Evolutionary conservation across 2,329 filamentous ascomycete genomes (phyloP), one percentile per base, ranked within the genome.

Genomic region (Exophiala xenobiotica): DNA sequence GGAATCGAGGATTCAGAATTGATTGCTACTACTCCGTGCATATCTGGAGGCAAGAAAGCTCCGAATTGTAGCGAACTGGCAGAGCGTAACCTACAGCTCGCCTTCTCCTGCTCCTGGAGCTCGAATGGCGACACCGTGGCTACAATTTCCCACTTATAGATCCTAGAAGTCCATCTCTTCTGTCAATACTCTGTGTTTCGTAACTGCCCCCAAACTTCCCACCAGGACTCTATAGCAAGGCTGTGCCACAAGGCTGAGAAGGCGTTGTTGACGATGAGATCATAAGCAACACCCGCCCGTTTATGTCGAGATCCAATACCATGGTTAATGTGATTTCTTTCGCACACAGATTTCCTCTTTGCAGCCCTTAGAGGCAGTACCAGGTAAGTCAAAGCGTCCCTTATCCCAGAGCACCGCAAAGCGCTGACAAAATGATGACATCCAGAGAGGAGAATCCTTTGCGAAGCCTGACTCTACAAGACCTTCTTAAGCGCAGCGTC

Each of bases 381-480:
- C 7, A 46, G 23, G 31, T 45, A 38, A 46, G 18, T 22, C 5
- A 24, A 14, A 14, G 16, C 22, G 14, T 16, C n/a, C 27, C n/a
- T 37, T 37, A 9, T 37, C 19, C 12, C 19, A 7, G 12, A 4
- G 23, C 7, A 12, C 14, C 11, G 26, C 38, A n/a, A 12, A 24
- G 11, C 19, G 27, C 27, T 46, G 20, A 47, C 37, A 23, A 38
- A 38, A 49, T 44, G 50, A 38, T n/a, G n/a, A n/a, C 19, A 18
- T 14, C 12, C 20, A 41, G 44, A n/a, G 33, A 18, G 9, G 20
- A 48, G 19, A 27, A 18, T 11, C 35, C 46, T 19, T 16, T 24
- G 27, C 35, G 38, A 16, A 29, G 38, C 26, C 18, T 49, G 24
- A 49, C 29, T 49, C 38, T 42, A 6, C 24, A 53, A 37, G 37